Conservation (phyloP, 164 flowering plant genomes). For the Liquidambar formosana region DNA sequence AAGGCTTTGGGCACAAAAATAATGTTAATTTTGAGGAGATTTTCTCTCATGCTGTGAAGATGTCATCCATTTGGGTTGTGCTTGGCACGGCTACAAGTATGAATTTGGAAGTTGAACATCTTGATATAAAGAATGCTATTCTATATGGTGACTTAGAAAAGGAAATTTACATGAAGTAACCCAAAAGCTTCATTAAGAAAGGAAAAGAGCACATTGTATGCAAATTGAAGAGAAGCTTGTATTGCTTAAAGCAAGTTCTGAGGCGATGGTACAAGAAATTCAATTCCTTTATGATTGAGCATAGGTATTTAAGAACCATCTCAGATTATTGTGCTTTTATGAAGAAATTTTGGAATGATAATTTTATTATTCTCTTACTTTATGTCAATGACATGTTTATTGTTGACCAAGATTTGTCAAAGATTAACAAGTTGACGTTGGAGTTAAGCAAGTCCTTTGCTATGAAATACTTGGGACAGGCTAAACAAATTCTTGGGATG, state of each 20-base stretch:
- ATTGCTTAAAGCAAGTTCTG: too few relatives aligned
- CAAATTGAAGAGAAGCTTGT: slow-evolving; percentile 7
- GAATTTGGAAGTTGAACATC: neutral
- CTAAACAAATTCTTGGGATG: slow-evolving; percentile 11
- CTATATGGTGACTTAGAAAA: neutral
- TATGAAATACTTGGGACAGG: neutral
- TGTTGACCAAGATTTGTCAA: neutral
- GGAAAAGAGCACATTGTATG: slow-evolving; percentile 8
- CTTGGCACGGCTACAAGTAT: too few relatives aligned
- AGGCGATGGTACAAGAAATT: too few relatives aligned
- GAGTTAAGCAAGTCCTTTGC: too few relatives aligned
- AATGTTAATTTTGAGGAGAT: slow-evolving; percentile 11
- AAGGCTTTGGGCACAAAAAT: slow-evolving; percentile 15
- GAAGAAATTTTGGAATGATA: neutral
- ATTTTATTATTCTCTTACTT: too few relatives aligned
- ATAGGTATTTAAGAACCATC: neutral
- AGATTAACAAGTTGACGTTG: too few relatives aligned
- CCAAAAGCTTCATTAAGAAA: too few relatives aligned
- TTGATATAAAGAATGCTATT: neutral
- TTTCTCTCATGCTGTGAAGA: slow-evolving; percentile 3
- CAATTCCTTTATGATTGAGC: neutral
- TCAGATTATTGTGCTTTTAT: neutral
- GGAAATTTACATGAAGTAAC: too few relatives aligned
- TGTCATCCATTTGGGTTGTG: neutral
- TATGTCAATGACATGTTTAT: slow-evolving; percentile 5